These are phyloP conservation scores for Neurospora sp. DNA, from an alignment of 495 filamentous ascomycete genomes.

Conservation along the genomic window DNA sequence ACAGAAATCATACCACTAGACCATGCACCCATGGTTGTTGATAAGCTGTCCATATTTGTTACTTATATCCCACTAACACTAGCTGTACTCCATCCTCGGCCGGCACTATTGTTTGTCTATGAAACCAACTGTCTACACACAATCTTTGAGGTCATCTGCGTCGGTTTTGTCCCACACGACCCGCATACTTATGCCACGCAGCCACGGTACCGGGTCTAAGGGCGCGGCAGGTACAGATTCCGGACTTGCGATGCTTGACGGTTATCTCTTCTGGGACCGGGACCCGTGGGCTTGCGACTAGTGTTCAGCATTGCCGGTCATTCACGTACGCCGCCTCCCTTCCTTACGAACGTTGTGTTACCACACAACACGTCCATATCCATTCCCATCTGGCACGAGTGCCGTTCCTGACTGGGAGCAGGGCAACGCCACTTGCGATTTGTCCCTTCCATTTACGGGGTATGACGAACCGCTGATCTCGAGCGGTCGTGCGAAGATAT, in stretches of 20 bases:
- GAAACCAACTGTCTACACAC: not conserved
- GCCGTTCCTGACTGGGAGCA: not conserved
- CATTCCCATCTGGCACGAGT: not conserved
- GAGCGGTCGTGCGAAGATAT: not conserved
- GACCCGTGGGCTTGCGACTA: not conserved
- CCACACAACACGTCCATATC: not conserved
- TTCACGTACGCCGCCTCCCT: not conserved
- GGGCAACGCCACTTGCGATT: not conserved
- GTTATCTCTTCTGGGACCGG: not conserved
- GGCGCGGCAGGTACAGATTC: not conserved
- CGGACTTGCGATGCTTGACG: not conserved
- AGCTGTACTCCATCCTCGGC: not conserved
- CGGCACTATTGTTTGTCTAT: not conserved
- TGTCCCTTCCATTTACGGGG: not conserved
- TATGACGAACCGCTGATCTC: not conserved
- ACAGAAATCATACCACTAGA: slow-evolving; percentile 9
- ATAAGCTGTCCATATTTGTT: no score
- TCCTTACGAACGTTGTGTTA: not conserved
- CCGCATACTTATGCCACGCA: not conserved
- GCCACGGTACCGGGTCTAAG: not conserved
- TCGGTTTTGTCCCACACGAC: not conserved
- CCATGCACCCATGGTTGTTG: slow-evolving; percentile 5
- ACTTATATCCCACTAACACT: not conserved
- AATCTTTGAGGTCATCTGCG: not conserved
- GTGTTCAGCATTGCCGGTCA: not conserved